Conservation (phyloP, 164 flowering plant genomes). For the Sextonia rubra region DNA sequence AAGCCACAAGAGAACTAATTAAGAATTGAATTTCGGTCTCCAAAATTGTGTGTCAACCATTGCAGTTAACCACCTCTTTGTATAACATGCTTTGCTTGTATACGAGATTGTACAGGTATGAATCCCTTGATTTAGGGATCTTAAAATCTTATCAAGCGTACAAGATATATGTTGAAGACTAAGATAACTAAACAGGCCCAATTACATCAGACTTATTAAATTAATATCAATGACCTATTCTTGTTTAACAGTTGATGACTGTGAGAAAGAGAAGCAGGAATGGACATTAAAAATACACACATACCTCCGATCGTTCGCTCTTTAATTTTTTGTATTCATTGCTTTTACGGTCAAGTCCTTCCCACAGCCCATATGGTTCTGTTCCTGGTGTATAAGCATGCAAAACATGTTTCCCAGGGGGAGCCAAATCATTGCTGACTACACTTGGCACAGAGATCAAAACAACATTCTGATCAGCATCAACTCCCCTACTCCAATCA, state of each 20-base stretch:
- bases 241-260: not conserved
- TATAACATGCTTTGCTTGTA: no score
- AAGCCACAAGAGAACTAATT: not conserved
- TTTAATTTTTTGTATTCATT: slow-evolving; percentile 70
- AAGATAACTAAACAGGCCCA: no score
- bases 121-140: no score
- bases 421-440: slow-evolving; percentile 70
- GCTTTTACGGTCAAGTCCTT: slow-evolving; percentile 85
- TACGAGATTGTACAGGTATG: no score
- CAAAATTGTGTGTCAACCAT: no score
- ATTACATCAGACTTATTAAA: no score
- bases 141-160: no score
- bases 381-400: slow-evolving; percentile 97
- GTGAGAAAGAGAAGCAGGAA: not conserved
- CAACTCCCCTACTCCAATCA: slow-evolving; percentile 93
- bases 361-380: slow-evolving; percentile 81
- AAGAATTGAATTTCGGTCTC: no score
- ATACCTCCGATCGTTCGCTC: slow-evolving; percentile 83
- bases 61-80: no score
- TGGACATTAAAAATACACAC: not conserved
- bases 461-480: slow-evolving; percentile 95
- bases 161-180: no score
- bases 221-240: no score
- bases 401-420: slow-evolving; percentile 83
- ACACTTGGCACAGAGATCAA: slow-evolving; percentile 87